These are phyloP conservation scores for Leptomonas pyrrhocoris DNA, from an alignment of 208 protist genomes.

Conservation along the genomic window DNA sequence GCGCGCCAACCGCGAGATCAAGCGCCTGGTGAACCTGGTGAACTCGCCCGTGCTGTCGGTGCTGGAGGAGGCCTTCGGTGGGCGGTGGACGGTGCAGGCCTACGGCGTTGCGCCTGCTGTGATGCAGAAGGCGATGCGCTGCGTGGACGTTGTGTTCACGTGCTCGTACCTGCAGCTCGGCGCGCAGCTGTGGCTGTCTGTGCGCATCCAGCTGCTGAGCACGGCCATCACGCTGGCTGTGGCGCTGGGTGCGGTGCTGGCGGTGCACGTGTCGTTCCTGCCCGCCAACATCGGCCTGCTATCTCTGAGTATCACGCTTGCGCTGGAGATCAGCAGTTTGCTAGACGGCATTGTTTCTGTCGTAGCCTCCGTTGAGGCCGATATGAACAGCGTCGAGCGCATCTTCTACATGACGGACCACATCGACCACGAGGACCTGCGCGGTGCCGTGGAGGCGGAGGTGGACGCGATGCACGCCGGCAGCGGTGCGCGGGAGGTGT, in stretches of 20 bases:
- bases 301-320: constrained; percentile 57
- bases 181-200: constrained; percentile 79
- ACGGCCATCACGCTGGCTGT: constrained; percentile 53
- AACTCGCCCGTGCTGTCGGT: constrained; percentile 85
- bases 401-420: constrained; percentile 36
- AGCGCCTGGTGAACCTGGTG: constrained; percentile 41
- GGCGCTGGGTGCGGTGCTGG: constrained; percentile 43
- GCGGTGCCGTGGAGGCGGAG: background rate
- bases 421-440: constrained; percentile 46
- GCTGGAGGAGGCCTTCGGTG: constrained; percentile 75
- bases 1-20: constrained; percentile 73
- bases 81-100: constrained; percentile 68
- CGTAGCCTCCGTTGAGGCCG: background rate
- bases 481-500: background rate
- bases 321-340: background rate
- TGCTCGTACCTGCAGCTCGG: constrained; percentile 46
- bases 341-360: background rate
- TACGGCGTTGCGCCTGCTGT: constrained; percentile 81
- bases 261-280: constrained; percentile 24
- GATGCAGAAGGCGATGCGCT: constrained; percentile 36
- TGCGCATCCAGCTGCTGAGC: constrained; percentile 88
- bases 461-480: background rate
- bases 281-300: constrained; percentile 48
- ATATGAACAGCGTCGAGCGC: too few species aligned
- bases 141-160: constrained; percentile 50